These are phyloP conservation scores for Lactifluus echinatus DNA, from an alignment of 768 basidiomycete species.

Conservation along the genomic window DNA sequence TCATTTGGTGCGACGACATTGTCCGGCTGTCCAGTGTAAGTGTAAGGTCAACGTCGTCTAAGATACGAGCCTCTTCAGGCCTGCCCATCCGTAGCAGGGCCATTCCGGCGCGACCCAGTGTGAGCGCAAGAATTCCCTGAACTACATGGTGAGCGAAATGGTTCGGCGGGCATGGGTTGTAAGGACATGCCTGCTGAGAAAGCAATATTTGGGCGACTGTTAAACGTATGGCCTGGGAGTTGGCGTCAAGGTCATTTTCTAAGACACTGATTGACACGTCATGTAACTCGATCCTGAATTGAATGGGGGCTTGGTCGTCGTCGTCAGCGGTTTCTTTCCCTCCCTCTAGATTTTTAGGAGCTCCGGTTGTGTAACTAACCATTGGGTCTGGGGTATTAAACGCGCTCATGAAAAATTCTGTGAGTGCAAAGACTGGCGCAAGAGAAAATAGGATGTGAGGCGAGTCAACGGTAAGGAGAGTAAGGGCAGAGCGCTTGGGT, in stretches of 20 bases:
- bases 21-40: constrained; percentile 79
- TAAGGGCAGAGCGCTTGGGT: constrained; percentile 46
- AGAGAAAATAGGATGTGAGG: constrained; percentile 89
- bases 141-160: background rate
- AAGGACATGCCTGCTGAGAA: constrained; percentile 69
- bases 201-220: constrained; percentile 78
- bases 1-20: constrained; percentile 59
- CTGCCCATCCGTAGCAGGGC: constrained; percentile 85
- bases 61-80: constrained; percentile 78
- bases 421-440: constrained; percentile 83
- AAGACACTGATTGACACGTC: constrained; percentile 84
- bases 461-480: constrained; percentile 82
- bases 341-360: constrained; percentile 16
- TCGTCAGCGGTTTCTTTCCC: background rate
- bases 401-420: constrained; percentile 71
- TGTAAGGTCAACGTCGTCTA: constrained; percentile 87
- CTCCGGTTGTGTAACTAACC: constrained; percentile 15
- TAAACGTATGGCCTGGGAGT: constrained; percentile 81
- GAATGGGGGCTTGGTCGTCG: constrained; percentile 27
- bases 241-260: constrained; percentile 69
- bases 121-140: constrained; percentile 76
- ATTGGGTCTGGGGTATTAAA: constrained; percentile 27
- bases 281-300: constrained; percentile 82
- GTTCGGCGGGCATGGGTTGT: background rate
- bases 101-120: constrained; percentile 81